A percentile compares a stretch with the other conserved stretches of the same genome.
Evolutionary conservation across 768 basidiomycete genomes (phyloP).

Genomic region (Mycena metata): DNA sequence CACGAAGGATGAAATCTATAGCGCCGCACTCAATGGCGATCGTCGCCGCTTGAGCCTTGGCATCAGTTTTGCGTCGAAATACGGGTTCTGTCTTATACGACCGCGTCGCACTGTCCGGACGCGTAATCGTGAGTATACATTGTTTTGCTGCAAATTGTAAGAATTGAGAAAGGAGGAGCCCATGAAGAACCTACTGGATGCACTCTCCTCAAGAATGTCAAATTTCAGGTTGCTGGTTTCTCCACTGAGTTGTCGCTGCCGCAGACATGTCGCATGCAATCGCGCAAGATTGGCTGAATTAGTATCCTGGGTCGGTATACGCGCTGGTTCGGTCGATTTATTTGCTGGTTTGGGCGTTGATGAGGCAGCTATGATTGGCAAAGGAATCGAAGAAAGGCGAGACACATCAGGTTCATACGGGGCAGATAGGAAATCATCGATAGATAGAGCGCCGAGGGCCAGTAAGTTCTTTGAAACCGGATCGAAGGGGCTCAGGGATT

Average conservation of each 20-base stretch:
- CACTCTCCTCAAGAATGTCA: constrained; percentile 60
- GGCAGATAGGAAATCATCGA: constrained; percentile 22
- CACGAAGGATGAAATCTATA: constrained; percentile 66
- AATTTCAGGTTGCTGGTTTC: constrained; percentile 57
- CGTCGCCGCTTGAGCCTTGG: constrained; percentile 64
- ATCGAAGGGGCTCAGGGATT: constrained; percentile 25
- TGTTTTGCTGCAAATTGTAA: constrained; percentile 59
- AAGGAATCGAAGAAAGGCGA: not conserved
- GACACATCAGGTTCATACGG: not conserved
- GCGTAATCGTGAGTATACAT: constrained; percentile 73
- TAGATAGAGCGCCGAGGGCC: constrained; percentile 27
- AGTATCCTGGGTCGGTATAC: too few relatives aligned
- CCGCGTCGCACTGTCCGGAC: constrained; percentile 63
- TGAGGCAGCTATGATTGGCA: not conserved
- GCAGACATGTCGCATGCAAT: constrained; percentile 59
- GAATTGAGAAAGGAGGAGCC: not conserved
- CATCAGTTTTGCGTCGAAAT: constrained; percentile 64
- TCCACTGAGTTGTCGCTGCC: constrained; percentile 53
- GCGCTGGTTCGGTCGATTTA: too few relatives aligned
- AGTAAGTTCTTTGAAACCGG: constrained; percentile 14
- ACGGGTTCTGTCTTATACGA: constrained; percentile 66
- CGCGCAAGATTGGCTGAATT: constrained; percentile 42
- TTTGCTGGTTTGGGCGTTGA: too few relatives aligned
- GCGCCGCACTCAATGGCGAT: constrained; percentile 73
- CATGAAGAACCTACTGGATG: constrained; percentile 49